phyloP scores from a whole-genome alignment of 371 early-diverging fungal genomes.

The Syncephalis plumigaleata region DNA sequence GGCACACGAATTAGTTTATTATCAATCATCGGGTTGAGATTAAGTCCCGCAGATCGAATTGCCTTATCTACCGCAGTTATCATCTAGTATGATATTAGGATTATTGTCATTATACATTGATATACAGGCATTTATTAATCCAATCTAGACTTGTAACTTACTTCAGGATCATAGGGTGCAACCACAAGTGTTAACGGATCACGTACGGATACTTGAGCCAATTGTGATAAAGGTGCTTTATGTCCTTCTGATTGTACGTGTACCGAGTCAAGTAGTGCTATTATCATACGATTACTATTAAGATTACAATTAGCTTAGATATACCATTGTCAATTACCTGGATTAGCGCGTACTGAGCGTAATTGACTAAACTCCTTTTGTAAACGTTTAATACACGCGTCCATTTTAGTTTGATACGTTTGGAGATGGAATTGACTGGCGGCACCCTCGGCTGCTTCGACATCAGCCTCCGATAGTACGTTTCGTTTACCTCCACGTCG shows the following conservation, averaged over 20 bases:
- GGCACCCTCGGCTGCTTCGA: constrained; percentile 6
- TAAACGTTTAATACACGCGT: constrained; percentile 22
- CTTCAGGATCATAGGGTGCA: constrained; percentile 56
- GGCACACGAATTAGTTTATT: constrained; percentile 58
- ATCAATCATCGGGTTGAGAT: constrained; percentile 62
- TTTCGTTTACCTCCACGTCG: constrained; percentile 6
- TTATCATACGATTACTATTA: not conserved
- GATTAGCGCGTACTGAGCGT: constrained; percentile 59
- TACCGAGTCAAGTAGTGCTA: constrained; percentile 59
- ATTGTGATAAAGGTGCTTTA: constrained; percentile 34
- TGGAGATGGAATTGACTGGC: constrained; percentile 20
- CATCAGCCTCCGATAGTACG: constrained; percentile 1
- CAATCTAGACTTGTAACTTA: constrained; percentile 7
- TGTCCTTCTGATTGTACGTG: constrained; percentile 36
- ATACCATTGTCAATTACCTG: constrained; percentile 20
- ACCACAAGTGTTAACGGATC: constrained; percentile 77
- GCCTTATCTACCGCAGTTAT: constrained; percentile 56
- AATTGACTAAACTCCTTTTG: constrained; percentile 42
- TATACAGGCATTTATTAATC: not conserved
- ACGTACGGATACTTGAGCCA: constrained; percentile 71
- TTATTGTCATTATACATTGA: not conserved
- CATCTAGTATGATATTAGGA: constrained; percentile 20
- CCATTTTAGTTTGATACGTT: constrained; percentile 21
- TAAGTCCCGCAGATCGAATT: constrained; percentile 63
- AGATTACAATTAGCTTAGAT: too few relatives aligned